Percentiles rank a stretch among this genome's conserved stretches.
phyloP scores from a whole-genome alignment of 371 early-diverging fungal species.

The Apophysomyces variabilis region DNA sequence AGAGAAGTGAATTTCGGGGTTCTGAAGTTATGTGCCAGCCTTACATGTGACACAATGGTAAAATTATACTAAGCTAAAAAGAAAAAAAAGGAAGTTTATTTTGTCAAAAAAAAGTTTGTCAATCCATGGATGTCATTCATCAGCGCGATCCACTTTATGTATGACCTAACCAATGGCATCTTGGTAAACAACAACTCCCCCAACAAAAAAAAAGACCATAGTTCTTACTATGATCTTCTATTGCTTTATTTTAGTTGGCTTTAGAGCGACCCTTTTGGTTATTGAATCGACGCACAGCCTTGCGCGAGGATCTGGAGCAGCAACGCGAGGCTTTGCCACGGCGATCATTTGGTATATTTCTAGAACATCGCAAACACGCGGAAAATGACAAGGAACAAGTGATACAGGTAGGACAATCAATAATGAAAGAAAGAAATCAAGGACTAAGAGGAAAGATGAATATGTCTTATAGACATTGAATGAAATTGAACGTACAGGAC shows the following conservation, averaged over 20 bases:
- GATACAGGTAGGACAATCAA: conserved; percentile 29
- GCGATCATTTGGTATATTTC: conserved; percentile 25
- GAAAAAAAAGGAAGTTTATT: not conserved
- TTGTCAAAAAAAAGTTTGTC: not conserved
- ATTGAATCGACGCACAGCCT: conserved; percentile 25
- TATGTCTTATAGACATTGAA: conserved; percentile 30
- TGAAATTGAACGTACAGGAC: conserved; percentile 35
- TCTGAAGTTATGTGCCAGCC: conserved; percentile 23
- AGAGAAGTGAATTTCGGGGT: not conserved
- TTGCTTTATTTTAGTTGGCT: conserved; percentile 30
- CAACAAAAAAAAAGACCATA: too few species aligned
- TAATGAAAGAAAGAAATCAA: not conserved
- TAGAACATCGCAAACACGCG: conserved; percentile 29
- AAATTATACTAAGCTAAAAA: not conserved
- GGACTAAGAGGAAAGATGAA: not conserved
- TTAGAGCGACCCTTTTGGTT: conserved; percentile 38
- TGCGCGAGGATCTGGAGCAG: conserved; percentile 30
- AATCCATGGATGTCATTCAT: conserved; percentile 23
- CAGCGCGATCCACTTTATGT: conserved; percentile 25
- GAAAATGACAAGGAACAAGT: conserved; percentile 38
- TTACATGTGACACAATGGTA: conserved; percentile 32
- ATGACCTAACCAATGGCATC: conserved; percentile 37
- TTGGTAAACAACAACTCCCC: conserved; percentile 27
- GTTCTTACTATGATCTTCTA: not conserved
- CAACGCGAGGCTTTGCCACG: conserved; percentile 38